Percentiles rank a stretch among this genome's conserved stretches.
Evolutionary conservation across 768 basidiomycete genomes (phyloP).

Genomic region (Psilocybe cyanescens): DNA sequence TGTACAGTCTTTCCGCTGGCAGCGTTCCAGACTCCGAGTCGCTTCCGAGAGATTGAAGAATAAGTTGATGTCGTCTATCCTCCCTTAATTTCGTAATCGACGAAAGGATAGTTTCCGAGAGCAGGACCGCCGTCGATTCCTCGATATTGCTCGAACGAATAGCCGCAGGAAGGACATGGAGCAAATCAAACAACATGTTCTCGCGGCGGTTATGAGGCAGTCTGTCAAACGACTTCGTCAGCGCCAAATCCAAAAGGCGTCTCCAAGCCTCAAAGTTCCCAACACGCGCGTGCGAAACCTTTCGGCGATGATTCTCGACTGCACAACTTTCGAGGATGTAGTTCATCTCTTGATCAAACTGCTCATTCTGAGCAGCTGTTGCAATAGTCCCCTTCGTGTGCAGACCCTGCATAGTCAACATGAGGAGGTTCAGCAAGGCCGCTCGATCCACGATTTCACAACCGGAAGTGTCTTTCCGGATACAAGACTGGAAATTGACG

Average conservation of each 20-base stretch:
- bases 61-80: slow-evolving; percentile 71
- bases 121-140: slow-evolving; percentile 75
- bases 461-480: slow-evolving; percentile 68
- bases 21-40: slow-evolving; percentile 68
- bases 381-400: slow-evolving; percentile 71
- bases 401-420: slow-evolving; percentile 58
- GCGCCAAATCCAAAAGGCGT: slow-evolving; percentile 78
- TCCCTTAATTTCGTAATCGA: slow-evolving; percentile 89
- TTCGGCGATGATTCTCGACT: slow-evolving; percentile 86
- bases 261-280: slow-evolving; percentile 85
- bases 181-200: slow-evolving; percentile 87
- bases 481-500: slow-evolving; percentile 71
- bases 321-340: slow-evolving; percentile 86
- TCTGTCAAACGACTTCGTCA: slow-evolving; percentile 85
- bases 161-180: slow-evolving; percentile 77
- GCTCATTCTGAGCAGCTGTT: slow-evolving; percentile 64
- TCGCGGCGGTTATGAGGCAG: slow-evolving; percentile 84
- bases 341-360: slow-evolving; percentile 66
- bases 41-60: slow-evolving; percentile 67
- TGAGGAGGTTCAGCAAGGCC: slow-evolving; percentile 72
- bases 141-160: slow-evolving; percentile 68
- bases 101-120: slow-evolving; percentile 83
- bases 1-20: slow-evolving; percentile 79
- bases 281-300: slow-evolving; percentile 72
- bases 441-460: slow-evolving; percentile 84